A percentile compares a stretch with the other conserved stretches of the same genome.
These are phyloP conservation scores for Globisporangium mamillatum DNA, from an alignment of 352 stramenopile genomes.

Conservation along the genomic window DNA sequence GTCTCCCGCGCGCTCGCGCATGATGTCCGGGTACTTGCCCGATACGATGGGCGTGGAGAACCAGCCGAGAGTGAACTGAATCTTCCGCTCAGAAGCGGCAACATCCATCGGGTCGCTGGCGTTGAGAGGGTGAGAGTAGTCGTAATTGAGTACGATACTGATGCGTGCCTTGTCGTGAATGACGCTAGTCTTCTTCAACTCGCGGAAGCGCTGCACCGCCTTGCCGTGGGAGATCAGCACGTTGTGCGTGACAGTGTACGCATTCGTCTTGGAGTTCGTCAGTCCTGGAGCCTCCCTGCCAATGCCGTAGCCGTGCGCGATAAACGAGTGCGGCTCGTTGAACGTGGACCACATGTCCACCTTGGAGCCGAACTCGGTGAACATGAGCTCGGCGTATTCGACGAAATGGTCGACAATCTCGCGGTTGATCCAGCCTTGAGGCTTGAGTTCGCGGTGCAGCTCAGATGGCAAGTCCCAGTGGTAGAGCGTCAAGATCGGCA, in stretches of 20 bases:
- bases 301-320: constrained; percentile 83
- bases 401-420: constrained; percentile 71
- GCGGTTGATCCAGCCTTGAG: constrained; percentile 63
- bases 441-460: constrained; percentile 73
- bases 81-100: constrained; percentile 71
- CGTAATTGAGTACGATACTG: constrained; percentile 90
- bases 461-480: constrained; percentile 93
- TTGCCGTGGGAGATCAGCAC: constrained; percentile 89
- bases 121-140: constrained; percentile 77
- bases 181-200: constrained; percentile 46
- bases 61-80: constrained; percentile 92
- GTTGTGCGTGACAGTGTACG: constrained; percentile 80
- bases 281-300: constrained; percentile 40
- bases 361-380: constrained; percentile 88
- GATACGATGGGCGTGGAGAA: constrained; percentile 88
- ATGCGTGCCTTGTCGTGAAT: constrained; percentile 67
- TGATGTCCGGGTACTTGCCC: constrained; percentile 88
- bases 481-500: constrained; percentile 92
- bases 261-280: constrained; percentile 35
- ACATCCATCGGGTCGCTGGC: constrained; percentile 38
- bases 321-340: constrained; percentile 92
- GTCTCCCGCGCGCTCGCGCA: constrained; percentile 76
- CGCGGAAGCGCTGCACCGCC: constrained; percentile 85
- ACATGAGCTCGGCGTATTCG: constrained; percentile 89
- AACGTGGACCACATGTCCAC: constrained; percentile 44